These are phyloP conservation scores for Setomelanomma holmii DNA, from an alignment of 2,329 filamentous ascomycete species.

Conservation along the genomic window DNA sequence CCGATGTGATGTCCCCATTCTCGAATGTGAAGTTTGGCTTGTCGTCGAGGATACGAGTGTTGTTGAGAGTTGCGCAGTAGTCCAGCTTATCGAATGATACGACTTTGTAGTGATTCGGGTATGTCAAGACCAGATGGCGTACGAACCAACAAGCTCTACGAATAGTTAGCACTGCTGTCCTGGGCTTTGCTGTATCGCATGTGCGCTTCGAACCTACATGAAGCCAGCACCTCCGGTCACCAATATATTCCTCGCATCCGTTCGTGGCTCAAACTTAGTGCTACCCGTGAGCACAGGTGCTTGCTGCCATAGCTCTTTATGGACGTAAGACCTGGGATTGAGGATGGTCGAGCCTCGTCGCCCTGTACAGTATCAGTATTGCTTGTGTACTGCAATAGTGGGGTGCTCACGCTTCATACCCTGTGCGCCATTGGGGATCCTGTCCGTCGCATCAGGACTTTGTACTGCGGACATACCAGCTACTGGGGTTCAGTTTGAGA, in stretches of 20 bases:
- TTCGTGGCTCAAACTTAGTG: constrained; percentile 72
- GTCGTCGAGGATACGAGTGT: constrained; percentile 72
- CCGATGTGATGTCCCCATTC: constrained; percentile 78
- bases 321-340: constrained; percentile 53
- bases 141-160: constrained; percentile 85
- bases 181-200: neutral
- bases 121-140: constrained; percentile 77
- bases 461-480: constrained; percentile 36
- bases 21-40: constrained; percentile 79
- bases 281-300: constrained; percentile 74
- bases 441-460: constrained; percentile 24
- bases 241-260: constrained; percentile 79
- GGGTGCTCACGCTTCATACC: constrained; percentile 36
- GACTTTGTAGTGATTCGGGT: constrained; percentile 76
- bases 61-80: constrained; percentile 82
- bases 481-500: neutral
- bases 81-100: constrained; percentile 86
- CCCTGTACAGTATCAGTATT: constrained; percentile 19
- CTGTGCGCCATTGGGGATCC: constrained; percentile 18
- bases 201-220: constrained; percentile 65
- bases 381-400: neutral
- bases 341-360: constrained; percentile 48
- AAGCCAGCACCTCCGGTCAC: constrained; percentile 85
- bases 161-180: neutral
- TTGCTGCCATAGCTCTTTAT: constrained; percentile 72